Evolutionary conservation across 2,329 filamentous ascomycete genomes (phyloP).

Genomic region (Herpotrichia juniperi): DNA sequence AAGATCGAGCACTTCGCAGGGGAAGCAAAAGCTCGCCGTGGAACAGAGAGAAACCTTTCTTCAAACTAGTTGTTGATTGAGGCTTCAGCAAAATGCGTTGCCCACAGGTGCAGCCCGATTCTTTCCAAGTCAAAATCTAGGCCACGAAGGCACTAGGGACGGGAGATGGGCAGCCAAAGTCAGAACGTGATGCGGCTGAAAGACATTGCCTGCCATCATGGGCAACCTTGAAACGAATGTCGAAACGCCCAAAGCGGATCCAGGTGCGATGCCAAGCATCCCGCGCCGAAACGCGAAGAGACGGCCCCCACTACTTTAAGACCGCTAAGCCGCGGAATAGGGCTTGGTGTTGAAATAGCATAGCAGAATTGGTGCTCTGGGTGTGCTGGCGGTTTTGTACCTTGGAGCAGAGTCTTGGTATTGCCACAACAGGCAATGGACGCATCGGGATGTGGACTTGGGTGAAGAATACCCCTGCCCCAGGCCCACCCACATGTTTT

Average conservation of each 20-base stretch:
- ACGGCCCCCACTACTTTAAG: slow-evolving; percentile 31
- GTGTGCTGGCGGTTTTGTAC: slow-evolving; percentile 19
- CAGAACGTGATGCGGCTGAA: slow-evolving; percentile 33
- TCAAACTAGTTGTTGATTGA: neutral
- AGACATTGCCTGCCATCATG: slow-evolving; percentile 25
- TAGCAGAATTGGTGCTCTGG: slow-evolving; percentile 16
- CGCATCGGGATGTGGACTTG: slow-evolving; percentile 21
- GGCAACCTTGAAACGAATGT: slow-evolving; percentile 38
- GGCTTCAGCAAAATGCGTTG: neutral
- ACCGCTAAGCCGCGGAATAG: slow-evolving; percentile 21
- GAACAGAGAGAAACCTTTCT: slow-evolving; percentile 15
- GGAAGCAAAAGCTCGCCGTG: slow-evolving; percentile 12
- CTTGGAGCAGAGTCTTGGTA: slow-evolving; percentile 15
- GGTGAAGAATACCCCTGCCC: slow-evolving; percentile 9
- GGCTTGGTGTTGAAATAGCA: slow-evolving; percentile 22
- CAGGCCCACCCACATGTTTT: slow-evolving; percentile 26
- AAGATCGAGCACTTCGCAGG: slow-evolving; percentile 2
- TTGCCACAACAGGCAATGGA: slow-evolving; percentile 14
- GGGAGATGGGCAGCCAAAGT: slow-evolving; percentile 22
- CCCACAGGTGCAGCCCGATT: slow-evolving; percentile 15
- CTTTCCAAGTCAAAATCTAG: slow-evolving; percentile 5
- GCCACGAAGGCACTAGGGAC: slow-evolving; percentile 17
- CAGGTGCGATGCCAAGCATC: slow-evolving; percentile 38
- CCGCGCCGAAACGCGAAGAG: slow-evolving; percentile 33
- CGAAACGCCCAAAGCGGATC: slow-evolving; percentile 41